Conservation (phyloP, 2,329 filamentous ascomycete species). For the Orbilia quercus region DNA sequence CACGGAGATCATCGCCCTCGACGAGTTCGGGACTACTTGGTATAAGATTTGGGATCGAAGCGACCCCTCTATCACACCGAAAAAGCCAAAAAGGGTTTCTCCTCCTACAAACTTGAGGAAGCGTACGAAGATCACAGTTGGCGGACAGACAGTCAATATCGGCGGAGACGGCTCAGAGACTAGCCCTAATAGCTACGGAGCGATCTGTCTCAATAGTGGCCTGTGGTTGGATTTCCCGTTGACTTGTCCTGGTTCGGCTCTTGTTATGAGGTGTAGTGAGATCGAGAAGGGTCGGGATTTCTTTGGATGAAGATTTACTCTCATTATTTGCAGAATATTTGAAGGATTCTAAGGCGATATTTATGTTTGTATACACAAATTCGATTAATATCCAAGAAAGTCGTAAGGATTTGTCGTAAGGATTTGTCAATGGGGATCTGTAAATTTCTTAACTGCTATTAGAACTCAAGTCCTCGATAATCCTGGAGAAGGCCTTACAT, state of each 20-base stretch:
- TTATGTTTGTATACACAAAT: too few relatives aligned
- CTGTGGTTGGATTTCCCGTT: conserved; percentile 1
- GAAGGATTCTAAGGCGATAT: too few relatives aligned
- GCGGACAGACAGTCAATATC: neutral
- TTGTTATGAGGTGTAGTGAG: conserved; percentile 2
- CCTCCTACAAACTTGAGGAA: conserved; percentile 3
- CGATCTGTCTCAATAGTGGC: conserved; percentile 10
- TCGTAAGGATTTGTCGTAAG: too few relatives aligned
- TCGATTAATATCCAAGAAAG: too few relatives aligned
- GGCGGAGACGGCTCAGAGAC: conserved; percentile 9
- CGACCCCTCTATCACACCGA: neutral
- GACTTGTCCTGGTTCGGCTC: neutral
- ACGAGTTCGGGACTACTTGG: conserved; percentile 4
- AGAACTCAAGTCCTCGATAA: too few relatives aligned
- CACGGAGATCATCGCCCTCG: conserved; percentile 13
- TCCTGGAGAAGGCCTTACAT: too few relatives aligned
- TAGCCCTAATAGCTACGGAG: neutral
- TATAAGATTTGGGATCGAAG: conserved; percentile 6
- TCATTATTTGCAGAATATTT: neutral
- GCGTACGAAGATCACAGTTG: neutral
- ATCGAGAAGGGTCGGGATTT: conserved; percentile 12
- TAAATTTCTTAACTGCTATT: too few relatives aligned
- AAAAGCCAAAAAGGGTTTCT: neutral
- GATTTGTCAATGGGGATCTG: too few relatives aligned
- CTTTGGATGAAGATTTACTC: neutral